Evolutionary conservation across 2,329 filamentous ascomycete genomes (phyloP).

Genomic region (Trichophyton simii): DNA sequence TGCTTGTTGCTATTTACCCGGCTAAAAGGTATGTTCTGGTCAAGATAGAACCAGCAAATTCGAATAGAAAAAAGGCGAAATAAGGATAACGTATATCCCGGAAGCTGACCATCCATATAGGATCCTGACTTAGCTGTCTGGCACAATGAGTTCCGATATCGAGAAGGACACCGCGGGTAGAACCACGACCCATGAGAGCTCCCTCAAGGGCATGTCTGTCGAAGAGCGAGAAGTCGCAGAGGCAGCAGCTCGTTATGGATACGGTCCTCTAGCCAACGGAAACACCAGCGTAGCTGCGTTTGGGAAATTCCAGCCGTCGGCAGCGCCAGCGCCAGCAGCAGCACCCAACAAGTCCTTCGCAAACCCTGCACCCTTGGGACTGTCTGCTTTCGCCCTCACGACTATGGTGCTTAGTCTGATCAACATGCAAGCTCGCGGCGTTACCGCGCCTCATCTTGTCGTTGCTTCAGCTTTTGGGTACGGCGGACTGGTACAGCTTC

Average conservation of each 20-base stretch:
- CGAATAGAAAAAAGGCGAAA: background rate
- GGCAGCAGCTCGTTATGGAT: constrained; percentile 37
- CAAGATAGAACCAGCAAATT: background rate
- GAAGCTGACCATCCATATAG: background rate
- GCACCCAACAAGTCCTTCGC: constrained; percentile 50
- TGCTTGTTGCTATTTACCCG: background rate
- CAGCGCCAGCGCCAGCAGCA: constrained; percentile 40
- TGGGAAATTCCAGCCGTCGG: constrained; percentile 54
- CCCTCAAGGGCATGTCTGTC: constrained; percentile 25
- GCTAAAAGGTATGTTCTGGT: background rate
- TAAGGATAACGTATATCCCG: too few relatives aligned
- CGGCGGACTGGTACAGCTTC: constrained; percentile 64
- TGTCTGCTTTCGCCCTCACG: constrained; percentile 67
- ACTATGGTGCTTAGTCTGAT: constrained; percentile 67
- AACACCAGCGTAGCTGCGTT: constrained; percentile 46
- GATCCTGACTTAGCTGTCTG: background rate
- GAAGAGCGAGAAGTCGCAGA: constrained; percentile 35
- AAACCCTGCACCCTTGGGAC: constrained; percentile 66
- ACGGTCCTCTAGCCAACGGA: constrained; percentile 40
- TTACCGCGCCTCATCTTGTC: constrained; percentile 52
- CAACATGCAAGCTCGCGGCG: constrained; percentile 54
- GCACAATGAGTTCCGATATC: background rate
- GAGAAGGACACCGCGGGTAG: constrained; percentile 17
- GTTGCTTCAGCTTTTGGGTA: constrained; percentile 60
- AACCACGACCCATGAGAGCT: constrained; percentile 19